Evolutionary conservation across 768 basidiomycete species (phyloP).

Genomic region (Termitomyces sp.): DNA sequence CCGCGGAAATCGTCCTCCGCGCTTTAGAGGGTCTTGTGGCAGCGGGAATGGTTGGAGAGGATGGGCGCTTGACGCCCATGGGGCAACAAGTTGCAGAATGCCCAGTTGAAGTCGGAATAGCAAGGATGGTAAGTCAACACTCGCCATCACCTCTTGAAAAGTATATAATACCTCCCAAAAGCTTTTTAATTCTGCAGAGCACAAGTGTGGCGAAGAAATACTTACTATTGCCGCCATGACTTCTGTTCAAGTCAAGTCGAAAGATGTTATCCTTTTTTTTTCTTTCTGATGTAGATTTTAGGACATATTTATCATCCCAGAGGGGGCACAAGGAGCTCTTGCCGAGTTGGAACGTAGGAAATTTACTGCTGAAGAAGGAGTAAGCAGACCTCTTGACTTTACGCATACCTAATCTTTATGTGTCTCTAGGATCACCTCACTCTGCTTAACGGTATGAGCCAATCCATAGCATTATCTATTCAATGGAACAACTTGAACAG

Average conservation of each 20-base stretch:
- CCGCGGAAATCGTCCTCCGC: slow-evolving; percentile 77
- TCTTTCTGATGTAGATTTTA: slow-evolving; percentile 23
- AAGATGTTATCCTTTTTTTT: neutral
- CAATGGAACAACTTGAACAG: slow-evolving; percentile 32
- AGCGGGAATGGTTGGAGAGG: slow-evolving; percentile 80
- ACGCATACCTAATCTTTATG: slow-evolving; percentile 6
- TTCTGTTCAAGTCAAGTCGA: slow-evolving; percentile 63
- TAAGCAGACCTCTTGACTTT: slow-evolving; percentile 28
- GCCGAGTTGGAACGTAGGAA: slow-evolving; percentile 93
- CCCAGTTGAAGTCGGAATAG: slow-evolving; percentile 88
- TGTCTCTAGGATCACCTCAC: slow-evolving; percentile 83
- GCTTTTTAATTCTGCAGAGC: slow-evolving; percentile 84
- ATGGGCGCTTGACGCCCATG: slow-evolving; percentile 68
- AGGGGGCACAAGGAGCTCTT: slow-evolving; percentile 78
- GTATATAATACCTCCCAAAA: slow-evolving; percentile 24
- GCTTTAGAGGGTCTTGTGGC: slow-evolving; percentile 81
- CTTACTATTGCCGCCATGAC: slow-evolving; percentile 96
- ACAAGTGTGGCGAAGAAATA: slow-evolving; percentile 91
- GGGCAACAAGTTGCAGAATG: slow-evolving; percentile 91
- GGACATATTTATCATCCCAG: slow-evolving; percentile 89
- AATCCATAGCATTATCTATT: neutral
- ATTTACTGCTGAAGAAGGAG: slow-evolving; percentile 98
- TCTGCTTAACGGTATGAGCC: slow-evolving; percentile 71
- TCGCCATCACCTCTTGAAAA: neutral
- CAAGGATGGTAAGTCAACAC: slow-evolving; percentile 72